phyloP scores from a whole-genome alignment of 768 basidiomycete genomes.

The Boletus reticulatus region DNA sequence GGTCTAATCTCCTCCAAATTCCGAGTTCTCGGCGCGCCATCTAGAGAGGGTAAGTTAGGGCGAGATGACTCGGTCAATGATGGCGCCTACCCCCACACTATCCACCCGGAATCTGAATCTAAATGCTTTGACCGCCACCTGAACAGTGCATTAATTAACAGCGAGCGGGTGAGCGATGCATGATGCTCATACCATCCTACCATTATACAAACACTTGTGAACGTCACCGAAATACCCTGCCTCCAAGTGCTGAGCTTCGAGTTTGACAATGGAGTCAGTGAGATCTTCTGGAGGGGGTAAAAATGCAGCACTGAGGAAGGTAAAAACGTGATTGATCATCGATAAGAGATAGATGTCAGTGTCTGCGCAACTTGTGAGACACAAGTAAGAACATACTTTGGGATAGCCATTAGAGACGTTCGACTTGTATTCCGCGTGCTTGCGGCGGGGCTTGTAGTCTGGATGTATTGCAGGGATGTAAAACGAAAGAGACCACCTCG shows the following conservation, averaged over 20 bases:
- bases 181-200: neutral
- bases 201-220: neutral
- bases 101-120: neutral
- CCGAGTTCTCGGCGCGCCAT: conserved; percentile 2
- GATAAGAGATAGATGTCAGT: neutral
- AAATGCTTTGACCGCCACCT: conserved; percentile 3
- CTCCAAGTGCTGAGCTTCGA: neutral
- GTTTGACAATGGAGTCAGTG: neutral
- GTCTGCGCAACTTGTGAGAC: neutral
- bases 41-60: neutral
- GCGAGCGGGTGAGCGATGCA: neutral
- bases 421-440: no score
- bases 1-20: conserved; percentile 1
- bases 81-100: neutral
- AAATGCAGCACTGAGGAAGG: neutral
- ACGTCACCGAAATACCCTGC: neutral
- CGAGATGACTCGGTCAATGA: neutral
- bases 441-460: no score
- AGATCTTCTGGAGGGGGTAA: neutral
- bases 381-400: no score
- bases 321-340: neutral
- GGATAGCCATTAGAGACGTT: no score
- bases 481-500: neutral
- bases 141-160: neutral
- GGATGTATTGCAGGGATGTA: neutral